These are phyloP conservation scores for Geranium rotundifolium DNA, from an alignment of 345 rosid species.

Conservation along the genomic window DNA sequence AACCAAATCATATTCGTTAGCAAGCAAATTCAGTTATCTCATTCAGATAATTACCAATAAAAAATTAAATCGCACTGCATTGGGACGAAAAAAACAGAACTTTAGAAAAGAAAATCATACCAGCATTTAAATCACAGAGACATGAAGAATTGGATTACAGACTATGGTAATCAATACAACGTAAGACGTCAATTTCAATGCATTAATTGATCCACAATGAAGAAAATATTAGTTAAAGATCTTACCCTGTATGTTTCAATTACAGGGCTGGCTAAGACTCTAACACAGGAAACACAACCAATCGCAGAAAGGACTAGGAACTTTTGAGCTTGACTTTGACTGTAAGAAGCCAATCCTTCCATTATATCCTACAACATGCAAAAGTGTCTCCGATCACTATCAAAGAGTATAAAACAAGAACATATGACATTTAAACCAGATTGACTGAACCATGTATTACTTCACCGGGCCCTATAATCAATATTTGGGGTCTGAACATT, in stretches of 20 bases:
- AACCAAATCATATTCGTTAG: background rate
- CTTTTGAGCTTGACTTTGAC: background rate
- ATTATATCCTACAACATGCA: background rate
- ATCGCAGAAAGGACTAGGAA: background rate
- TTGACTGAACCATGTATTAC: background rate
- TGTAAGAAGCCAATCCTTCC: background rate
- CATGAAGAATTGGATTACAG: background rate
- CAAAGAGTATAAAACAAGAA: background rate
- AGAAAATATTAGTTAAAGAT: too few species aligned
- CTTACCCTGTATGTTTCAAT: background rate
- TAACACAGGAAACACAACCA: background rate
- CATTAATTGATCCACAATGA: background rate
- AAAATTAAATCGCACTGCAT: background rate
- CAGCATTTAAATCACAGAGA: background rate
- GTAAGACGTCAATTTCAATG: background rate
- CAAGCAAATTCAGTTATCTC: background rate
- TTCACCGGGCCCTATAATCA: background rate
- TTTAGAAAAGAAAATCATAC: too few species aligned
- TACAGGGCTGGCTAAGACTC: background rate
- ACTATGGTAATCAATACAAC: background rate
- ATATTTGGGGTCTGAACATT: background rate
- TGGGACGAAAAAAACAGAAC: background rate
- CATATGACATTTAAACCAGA: background rate
- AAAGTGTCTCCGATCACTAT: background rate
- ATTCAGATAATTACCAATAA: background rate